Evolutionary conservation across 306 rosid genomes (phyloP), one percentile per base, ranked within the genome.

Genomic region (Cicer cuneatum): DNA sequence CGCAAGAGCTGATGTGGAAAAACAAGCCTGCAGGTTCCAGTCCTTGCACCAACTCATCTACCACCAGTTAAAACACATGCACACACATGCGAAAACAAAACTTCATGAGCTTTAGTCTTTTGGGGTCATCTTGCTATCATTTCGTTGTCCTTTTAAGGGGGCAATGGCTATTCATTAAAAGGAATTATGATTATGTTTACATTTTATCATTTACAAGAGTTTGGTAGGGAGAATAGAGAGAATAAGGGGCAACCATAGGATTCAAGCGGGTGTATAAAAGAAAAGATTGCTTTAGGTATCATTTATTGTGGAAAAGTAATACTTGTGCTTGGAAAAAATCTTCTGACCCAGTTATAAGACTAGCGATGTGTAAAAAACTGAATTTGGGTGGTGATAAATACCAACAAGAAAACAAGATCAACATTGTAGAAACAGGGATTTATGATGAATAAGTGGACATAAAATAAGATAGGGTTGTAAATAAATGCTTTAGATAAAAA

Each of bases 1-100:
- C 86, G 51, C 97, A 84, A 71, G 97, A 91, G 49, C 84, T 90
- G 92, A 90, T 86, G 87, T 91, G 94, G 97, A 87, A 93, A 85
- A 87, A 84, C 81, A 88, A 88, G 68, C 90, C 88, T 37, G 59
- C 98, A 88, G 98, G 96, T 91, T 80, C 69, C 61, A n/a, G 14
- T 71, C 60, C 65, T 74, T 82, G 51, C 41, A 16, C 72, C 47
- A 66, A 35, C 62, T 62, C 19, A 33, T 45, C 41, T 63, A 14
- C 18, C 33, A 69, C 38, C 16, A 56, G 48, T 42, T 53, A 38
- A 16, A 41, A 53, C n/a, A 37, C 48, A 57, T 39, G 29, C 38
- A 66, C 41, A 16, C 10, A 18, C 65, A 14, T 29, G 5, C 12
- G 10, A 54, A 59, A 12, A 15, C 29, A 60, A 68, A 42, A 35